Evolutionary conservation across 2,329 filamentous ascomycete genomes (phyloP).

Genomic region (Pyrenophora seminiperda): DNA sequence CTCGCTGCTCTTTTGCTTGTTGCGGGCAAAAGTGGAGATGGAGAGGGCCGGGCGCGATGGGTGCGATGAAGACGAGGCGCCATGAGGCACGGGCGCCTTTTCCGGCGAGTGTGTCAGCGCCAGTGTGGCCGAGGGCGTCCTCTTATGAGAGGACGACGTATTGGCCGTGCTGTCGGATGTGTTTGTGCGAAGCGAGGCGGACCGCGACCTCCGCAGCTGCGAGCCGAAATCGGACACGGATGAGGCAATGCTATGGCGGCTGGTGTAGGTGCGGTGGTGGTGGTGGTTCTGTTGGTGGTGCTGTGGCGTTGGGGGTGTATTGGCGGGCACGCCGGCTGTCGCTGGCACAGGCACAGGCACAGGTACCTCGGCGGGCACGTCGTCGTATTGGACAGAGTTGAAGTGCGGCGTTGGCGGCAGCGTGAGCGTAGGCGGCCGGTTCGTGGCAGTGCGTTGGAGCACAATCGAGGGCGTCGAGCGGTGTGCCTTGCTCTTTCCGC

Average conservation of each 20-base stretch:
- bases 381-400: conserved; percentile 28
- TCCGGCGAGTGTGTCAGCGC: conserved; percentile 45
- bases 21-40: conserved; percentile 46
- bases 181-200: conserved; percentile 50
- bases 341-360: no score
- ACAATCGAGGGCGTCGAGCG: conserved; percentile 9
- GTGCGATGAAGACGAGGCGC: conserved; percentile 21
- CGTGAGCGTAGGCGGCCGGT: conserved; percentile 9
- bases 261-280: conserved; percentile 27
- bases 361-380: no score
- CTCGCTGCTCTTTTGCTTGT: conserved; percentile 45
- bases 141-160: conserved; percentile 43
- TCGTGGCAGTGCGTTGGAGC: conserved; percentile 2
- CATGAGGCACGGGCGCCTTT: conserved; percentile 29
- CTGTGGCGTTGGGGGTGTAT: conserved; percentile 32
- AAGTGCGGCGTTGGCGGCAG: conserved; percentile 17
- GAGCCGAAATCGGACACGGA: conserved; percentile 48
- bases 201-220: conserved; percentile 47
- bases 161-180: conserved; percentile 32
- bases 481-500: conserved; percentile 22
- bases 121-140: conserved; percentile 44
- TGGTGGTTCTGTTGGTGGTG: background rate
- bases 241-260: conserved; percentile 43
- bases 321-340: conserved; percentile 12
- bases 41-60: conserved; percentile 45